Evolutionary conservation across 2,329 filamentous ascomycete species (phyloP), one percentile per base, ranked within the genome.

Genomic region (Trichoderma lentiforme): DNA sequence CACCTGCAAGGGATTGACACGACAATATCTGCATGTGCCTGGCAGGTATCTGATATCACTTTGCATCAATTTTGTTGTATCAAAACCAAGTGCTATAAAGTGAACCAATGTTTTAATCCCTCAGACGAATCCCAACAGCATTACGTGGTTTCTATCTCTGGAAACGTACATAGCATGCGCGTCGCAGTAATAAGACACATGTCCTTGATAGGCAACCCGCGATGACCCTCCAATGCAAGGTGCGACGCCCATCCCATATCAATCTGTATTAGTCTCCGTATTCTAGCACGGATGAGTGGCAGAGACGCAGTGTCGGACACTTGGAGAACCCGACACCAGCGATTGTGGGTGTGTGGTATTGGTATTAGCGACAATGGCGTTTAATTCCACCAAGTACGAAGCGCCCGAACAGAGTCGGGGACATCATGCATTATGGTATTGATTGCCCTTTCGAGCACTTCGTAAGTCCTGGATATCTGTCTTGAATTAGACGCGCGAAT

Each of bases 201-300:
- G 36, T 30, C 65, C 65, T 21, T 32, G 56, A 61, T 69, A 34
- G 56, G 66, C 53, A 69, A 34, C 30, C 53, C 24, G 53, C 36
- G n/a, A 69, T 61, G 14, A 51, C 57, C 51, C 21, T 47, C 56
- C 56, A 24, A 24, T 61, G 56, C 47, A 18, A 21, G 18, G 32
- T 61, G 56, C 66, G 66, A 69, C 66, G 66, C 66, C 36, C 64
- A 58, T 43, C 56, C 14, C 30, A 62, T 26, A 70, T 53, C 56
- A 70, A 70, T 70, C 67, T 36, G 56, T 70, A 53, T 62, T 70
- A 61, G 67, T 30, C 67, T 28, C 30, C 57, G 36, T 32, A 26
- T 28, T 56, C 30, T 15, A 57, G 64, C 51, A 36, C 39, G n/a
- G 26, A 15, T 64, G 18, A 51, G 26, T 64, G 36, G 62, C 8